Evolutionary conservation across 1,139 yeast species (phyloP), one percentile per base, ranked within the genome.

Genomic region (Maudiozyma humilis): DNA sequence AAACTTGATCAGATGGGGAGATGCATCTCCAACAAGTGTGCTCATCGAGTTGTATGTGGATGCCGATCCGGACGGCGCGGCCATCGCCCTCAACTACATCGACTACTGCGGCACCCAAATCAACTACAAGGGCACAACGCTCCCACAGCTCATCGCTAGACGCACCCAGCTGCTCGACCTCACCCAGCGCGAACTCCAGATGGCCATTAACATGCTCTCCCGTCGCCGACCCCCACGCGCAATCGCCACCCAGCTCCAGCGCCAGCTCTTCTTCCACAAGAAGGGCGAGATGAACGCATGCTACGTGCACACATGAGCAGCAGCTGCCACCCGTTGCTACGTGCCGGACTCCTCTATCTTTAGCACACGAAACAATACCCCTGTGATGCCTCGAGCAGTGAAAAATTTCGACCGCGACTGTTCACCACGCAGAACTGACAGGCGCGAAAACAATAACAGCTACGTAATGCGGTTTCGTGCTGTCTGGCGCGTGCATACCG

Each of bases 41-140:
- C 44, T 25, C 19, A 23, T 18, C 18, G 43, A 48, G 14, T 42
- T 60, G 6, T 51, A 54, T 44, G 60, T 60, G 3, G 69, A 65
- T 44, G 59, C 66, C n/a, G 69, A 65, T 44, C 67, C 68, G 0
- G 52, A 64, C 44, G 69, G 69, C 0, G 49, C 62, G 10, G 57
- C 60, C 38, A 65, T 65, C 18, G 59, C 62, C 2, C 36, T 52
- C 14, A 60, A 59, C 38, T 62, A 64, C 43, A 43, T 51, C 43
- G 40, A 45, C 4, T 13, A 14, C n/a, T 41, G 43, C 14, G 12
- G 35, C 2, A 5, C 10, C 8, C 18, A 3, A 25, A 12, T 14
- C 13, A 39, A 13, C 13, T 44, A 46, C 19, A 46, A 44, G 37
- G 65, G 64, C 1, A 52, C 50, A 5, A 38, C 47, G 20, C 34